Evolutionary conservation across 2,329 filamentous ascomycete species (phyloP).

Genomic region (Colletotrichum tabaci): DNA sequence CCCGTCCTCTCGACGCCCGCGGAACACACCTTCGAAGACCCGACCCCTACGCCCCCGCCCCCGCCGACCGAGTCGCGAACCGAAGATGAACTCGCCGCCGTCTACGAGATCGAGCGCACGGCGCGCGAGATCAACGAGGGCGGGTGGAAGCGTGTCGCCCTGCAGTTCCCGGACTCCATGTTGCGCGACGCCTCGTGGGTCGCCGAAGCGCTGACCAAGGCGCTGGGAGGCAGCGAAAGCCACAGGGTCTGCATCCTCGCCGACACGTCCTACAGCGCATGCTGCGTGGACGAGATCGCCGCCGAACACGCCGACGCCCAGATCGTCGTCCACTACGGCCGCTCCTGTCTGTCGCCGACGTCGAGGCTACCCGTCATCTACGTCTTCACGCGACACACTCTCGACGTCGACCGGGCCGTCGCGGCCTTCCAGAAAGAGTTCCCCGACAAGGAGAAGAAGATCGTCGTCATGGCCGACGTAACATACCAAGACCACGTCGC

Average conservation of each 20-base stretch:
- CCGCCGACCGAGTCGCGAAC: constrained; percentile 52
- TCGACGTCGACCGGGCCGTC: constrained; percentile 72
- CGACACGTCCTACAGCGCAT: constrained; percentile 96
- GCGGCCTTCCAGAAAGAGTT: constrained; percentile 79
- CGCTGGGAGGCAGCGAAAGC: constrained; percentile 48
- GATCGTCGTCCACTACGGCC: constrained; percentile 93
- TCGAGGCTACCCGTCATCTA: constrained; percentile 90
- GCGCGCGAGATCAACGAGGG: constrained; percentile 80
- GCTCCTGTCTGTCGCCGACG: constrained; percentile 92
- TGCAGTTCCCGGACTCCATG: constrained; percentile 98
- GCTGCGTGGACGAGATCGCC: constrained; percentile 96
- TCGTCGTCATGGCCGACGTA: constrained; percentile 90
- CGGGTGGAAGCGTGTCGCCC: constrained; percentile 81
- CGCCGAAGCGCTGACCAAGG: constrained; percentile 71
- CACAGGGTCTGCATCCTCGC: constrained; percentile 84
- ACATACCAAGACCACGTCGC: constrained; percentile 85
- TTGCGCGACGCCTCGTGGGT: constrained; percentile 87
- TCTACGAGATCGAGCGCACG: constrained; percentile 90
- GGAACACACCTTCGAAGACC: constrained; percentile 70
- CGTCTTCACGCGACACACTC: constrained; percentile 83
- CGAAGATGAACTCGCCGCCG: constrained; percentile 79
- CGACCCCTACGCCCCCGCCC: constrained; percentile 53
- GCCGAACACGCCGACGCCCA: constrained; percentile 94
- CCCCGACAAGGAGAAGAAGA: constrained; percentile 71
- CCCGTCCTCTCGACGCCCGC: constrained; percentile 77